Base-by-base conservation (phyloP, 495 filamentous ascomycete species). In the Neurospora sp. region DNA sequence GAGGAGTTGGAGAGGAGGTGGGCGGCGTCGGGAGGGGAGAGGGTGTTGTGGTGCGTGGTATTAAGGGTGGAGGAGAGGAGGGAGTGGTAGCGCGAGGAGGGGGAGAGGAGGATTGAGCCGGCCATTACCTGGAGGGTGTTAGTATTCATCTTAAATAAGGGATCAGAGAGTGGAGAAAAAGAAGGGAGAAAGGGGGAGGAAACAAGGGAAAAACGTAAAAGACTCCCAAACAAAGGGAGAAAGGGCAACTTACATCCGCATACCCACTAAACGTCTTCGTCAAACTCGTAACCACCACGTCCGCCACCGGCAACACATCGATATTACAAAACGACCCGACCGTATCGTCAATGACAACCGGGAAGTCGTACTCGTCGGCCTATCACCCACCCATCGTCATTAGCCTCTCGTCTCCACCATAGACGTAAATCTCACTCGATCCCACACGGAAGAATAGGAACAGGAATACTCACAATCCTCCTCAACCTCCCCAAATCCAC, bases 211-310 rank as follows among this genome's bases (percentile, higher is more conserved):
- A 48, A 9, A 48, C 46, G n/a, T n/a, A n/a, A n/a, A n/a, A n/a
- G n/a, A n/a, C n/a, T n/a, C n/a, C n/a, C n/a, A n/a, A n/a, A n/a
- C n/a, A n/a, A 12, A 10, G 76, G 77, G 14, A 75, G 75, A 73
- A 74, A 76, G 18, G 77, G 81, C 44, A 72, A 75, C 86, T 82
- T 38, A 87, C 84, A 71, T 89, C 83, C 9, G 85, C 83, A 69
- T 81, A 83, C 2, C 87, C 87, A 71, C 77, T 83, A 73, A 88
- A 86, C 3, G 79, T 78, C 77, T 88, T 88, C 27, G 85, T 87
- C 9, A 87, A 77, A 41, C 80, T 83, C 2, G 84, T 83, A 7
- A 86, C 69, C 68, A 89, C 69, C 2, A 85, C 76, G 74, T 89
- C 86, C 0, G 80, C 82, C 0, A 76, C 76, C 16, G 76, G 73